Base-by-base conservation (phyloP, 1,284 basidiomycete species). In the Paramarasmius palmivorus region DNA sequence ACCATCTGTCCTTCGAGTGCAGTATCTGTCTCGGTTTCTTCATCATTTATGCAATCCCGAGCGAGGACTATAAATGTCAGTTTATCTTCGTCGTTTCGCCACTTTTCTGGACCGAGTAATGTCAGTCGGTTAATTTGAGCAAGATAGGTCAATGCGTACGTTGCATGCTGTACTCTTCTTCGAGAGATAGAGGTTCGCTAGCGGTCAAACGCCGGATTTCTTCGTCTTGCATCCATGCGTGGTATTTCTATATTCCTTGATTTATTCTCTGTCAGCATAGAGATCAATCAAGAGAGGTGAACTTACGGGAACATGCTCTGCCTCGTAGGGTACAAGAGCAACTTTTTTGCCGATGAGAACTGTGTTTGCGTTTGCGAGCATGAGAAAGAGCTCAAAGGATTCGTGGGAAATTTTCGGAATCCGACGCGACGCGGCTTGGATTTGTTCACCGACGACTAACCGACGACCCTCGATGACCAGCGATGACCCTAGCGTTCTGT, bases 131-230 rank as follows among this genome's bases (percentile, higher is more conserved):
- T 39, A 35, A 53, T n/a, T 39, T 15, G 19, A 47, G 25, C n/a
- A 37, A 22, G 15, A 52, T 4, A 25, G 26, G 35, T 17, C 19
- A 6, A 45, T 22, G 73, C 84, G 53, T 63, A 93, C 93, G 76
- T 69, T 98, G 95, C 95, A 98, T 98, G 19, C 89, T 88, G 59
- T 89, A 88, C 65, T 98, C 96, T 65, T 96, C 84, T 50, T 91
- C 86, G 9, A 95, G 72, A 0, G 79, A 83, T 36, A 98, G 76
- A 5, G 88, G 86, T 63, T 97, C 94, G 52, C 91, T 94, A 1
- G 95, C 94, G 0, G 94, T 98, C 32, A 89, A 76, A 57, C 85
- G 79, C 48, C 88, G 81, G 48, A 98, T 74, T 58, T 85, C 83
- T 14, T 83, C 79, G 66, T 84, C 82, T 45, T 82, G 76, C 95